Evolutionary conservation across 176 grass and related monocot genomes (phyloP).

Genomic region (Oryza glumipatula): DNA sequence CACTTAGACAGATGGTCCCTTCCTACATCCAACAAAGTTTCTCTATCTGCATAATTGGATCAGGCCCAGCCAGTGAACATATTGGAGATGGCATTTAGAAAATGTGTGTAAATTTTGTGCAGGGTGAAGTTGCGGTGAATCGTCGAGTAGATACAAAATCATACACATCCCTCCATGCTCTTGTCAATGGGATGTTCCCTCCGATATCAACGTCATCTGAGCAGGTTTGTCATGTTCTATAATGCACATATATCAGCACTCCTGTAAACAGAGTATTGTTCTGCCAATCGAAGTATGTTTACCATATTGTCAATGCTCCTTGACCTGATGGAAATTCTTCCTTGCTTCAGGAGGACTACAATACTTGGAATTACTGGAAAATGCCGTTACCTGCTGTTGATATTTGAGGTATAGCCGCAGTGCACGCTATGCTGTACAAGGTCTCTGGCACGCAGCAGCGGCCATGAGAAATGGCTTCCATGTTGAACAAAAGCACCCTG

Average conservation of each 20-base stretch:
- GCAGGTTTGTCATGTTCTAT: conserved; percentile 51
- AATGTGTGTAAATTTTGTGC: background rate
- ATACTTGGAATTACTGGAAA: conserved; percentile 92
- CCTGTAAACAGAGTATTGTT: background rate
- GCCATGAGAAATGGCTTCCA: conserved; percentile 19
- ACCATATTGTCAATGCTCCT: background rate
- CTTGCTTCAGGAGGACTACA: conserved; percentile 77
- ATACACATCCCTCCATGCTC: conserved; percentile 78
- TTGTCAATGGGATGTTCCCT: conserved; percentile 97
- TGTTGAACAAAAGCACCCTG: conserved; percentile 11
- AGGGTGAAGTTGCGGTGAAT: conserved; percentile 98
- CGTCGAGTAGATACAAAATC: conserved; percentile 85
- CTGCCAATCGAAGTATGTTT: background rate
- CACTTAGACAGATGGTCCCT: background rate
- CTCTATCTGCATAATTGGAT: conserved; percentile 16
- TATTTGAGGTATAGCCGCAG: conserved; percentile 48
- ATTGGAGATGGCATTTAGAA: conserved; percentile 15
- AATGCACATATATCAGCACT: conserved; percentile 3
- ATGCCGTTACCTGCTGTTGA: conserved; percentile 71
- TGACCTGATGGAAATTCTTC: conserved; percentile 29
- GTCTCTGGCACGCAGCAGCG: background rate
- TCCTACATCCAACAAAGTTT: background rate
- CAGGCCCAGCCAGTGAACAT: background rate
- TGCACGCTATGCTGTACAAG: background rate
- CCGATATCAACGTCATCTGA: conserved; percentile 65